These are phyloP conservation scores for Fusarium sp. DNA, from an alignment of 2,329 filamentous ascomycete species.

Conservation along the genomic window DNA sequence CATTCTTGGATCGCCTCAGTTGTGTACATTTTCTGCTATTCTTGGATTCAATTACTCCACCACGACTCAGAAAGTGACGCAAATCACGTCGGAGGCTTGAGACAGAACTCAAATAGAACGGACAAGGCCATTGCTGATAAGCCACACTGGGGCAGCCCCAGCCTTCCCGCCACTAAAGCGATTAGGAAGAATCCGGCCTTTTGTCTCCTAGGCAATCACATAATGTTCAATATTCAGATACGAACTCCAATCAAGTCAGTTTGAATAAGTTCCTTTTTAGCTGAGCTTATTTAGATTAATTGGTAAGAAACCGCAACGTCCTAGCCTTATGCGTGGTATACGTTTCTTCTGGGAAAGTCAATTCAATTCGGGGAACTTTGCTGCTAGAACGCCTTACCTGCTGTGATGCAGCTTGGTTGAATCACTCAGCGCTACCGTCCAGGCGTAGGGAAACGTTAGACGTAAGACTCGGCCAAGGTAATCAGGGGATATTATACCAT, in stretches of 20 bases:
- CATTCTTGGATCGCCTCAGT: background rate
- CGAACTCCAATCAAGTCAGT: too few relatives aligned
- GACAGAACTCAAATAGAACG: conserved; percentile 25
- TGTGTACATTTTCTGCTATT: background rate
- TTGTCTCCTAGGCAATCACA: background rate
- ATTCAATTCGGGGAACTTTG: background rate
- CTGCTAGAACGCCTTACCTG: too few relatives aligned
- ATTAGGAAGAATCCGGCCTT: conserved; percentile 8
- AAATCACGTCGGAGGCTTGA: conserved; percentile 12
- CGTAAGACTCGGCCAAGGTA: too few relatives aligned
- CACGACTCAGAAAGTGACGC: conserved; percentile 8
- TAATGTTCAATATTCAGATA: background rate
- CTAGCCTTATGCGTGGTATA: background rate
- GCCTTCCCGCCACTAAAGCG: background rate
- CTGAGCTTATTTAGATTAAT: background rate
- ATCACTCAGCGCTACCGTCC: too few relatives aligned
- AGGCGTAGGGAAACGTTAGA: too few relatives aligned
- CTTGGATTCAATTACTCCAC: background rate
- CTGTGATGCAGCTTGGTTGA: too few relatives aligned
- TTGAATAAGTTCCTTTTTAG: too few relatives aligned
- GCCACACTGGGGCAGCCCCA: conserved; percentile 21
- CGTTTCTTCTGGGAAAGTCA: background rate
- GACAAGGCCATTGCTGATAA: background rate
- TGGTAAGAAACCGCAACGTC: background rate
- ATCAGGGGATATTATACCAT: too few relatives aligned